Conservation (phyloP, 1,284 basidiomycete species). For the Pseudozyma sp. region DNA sequence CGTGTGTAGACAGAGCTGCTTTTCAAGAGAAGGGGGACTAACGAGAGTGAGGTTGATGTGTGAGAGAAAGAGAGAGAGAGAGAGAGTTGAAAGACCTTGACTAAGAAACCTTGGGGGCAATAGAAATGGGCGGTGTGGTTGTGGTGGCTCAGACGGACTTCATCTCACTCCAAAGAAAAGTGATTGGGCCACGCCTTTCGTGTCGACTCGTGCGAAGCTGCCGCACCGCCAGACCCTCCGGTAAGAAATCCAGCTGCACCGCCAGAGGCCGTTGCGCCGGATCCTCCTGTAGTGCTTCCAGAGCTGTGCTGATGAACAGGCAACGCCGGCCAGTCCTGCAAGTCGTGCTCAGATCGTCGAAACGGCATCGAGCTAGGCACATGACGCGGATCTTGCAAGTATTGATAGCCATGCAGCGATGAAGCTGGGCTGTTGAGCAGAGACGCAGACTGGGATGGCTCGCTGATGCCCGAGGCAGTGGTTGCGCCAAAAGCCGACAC, state of each 20-base stretch:
- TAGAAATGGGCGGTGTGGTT: background rate
- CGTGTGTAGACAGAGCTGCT: too few relatives aligned
- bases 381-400: constrained; percentile 32
- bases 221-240: background rate
- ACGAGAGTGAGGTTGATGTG: too few relatives aligned
- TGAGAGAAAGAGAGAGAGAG: too few relatives aligned
- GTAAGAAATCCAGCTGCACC: background rate
- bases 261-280: background rate
- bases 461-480: constrained; percentile 19
- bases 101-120: background rate
- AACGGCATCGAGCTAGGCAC: constrained; percentile 30
- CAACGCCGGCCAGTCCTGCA: constrained; percentile 35
- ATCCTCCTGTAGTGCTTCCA: background rate
- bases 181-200: constrained; percentile 44
- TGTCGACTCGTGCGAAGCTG: constrained; percentile 16
- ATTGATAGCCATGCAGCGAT: constrained; percentile 42
- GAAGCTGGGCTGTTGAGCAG: constrained; percentile 49
- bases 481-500: constrained; percentile 19
- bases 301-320: constrained; percentile 1
- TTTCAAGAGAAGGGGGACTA: too few relatives aligned
- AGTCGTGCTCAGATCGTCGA: constrained; percentile 31
- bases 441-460: constrained; percentile 24
- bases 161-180: constrained; percentile 16
- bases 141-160: background rate
- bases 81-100: too few relatives aligned